A percentile compares a stretch with the other conserved stretches of the same genome.
These are phyloP conservation scores for Lepidopterella palustris DNA, from an alignment of 495 filamentous ascomycete genomes.

Conservation along the genomic window DNA sequence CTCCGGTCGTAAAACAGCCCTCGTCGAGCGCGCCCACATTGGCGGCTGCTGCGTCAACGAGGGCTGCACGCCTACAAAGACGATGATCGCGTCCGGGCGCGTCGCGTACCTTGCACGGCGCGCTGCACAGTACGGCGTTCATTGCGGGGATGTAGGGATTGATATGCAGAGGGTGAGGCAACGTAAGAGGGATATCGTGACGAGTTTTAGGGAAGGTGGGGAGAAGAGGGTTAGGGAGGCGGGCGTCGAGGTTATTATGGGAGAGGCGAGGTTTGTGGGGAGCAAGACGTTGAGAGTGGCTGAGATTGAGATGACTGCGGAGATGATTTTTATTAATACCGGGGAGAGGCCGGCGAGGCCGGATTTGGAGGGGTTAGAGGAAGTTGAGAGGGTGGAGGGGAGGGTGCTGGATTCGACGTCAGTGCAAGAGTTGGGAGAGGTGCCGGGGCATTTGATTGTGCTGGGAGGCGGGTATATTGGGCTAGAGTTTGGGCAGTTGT, in stretches of 20 bases:
- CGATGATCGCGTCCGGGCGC: slow-evolving; percentile 45
- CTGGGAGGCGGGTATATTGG: slow-evolving; percentile 48
- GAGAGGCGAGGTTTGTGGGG: slow-evolving; percentile 39
- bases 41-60: slow-evolving; percentile 49
- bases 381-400: slow-evolving; percentile 15
- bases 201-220: slow-evolving; percentile 42
- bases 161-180: slow-evolving; percentile 46
- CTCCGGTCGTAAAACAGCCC: slow-evolving; percentile 36
- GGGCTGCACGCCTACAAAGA: slow-evolving; percentile 52
- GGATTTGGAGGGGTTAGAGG: slow-evolving; percentile 34
- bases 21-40: slow-evolving; percentile 44
- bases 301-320: slow-evolving; percentile 29
- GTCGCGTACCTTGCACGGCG: slow-evolving; percentile 41
- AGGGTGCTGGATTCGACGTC: slow-evolving; percentile 44
- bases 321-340: slow-evolving; percentile 44
- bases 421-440: slow-evolving; percentile 41
- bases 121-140: slow-evolving; percentile 44
- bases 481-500: slow-evolving; percentile 48
- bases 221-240: slow-evolving; percentile 36
- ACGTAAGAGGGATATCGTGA: slow-evolving; percentile 49
- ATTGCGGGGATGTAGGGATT: slow-evolving; percentile 26
- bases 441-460: slow-evolving; percentile 45
- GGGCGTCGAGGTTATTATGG: slow-evolving; percentile 43
- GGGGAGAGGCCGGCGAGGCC: slow-evolving; percentile 41
- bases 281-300: slow-evolving; percentile 33